Evolutionary conservation across 2,329 filamentous ascomycete species (phyloP).

Genomic region (Apiospora rasikravindrae): DNA sequence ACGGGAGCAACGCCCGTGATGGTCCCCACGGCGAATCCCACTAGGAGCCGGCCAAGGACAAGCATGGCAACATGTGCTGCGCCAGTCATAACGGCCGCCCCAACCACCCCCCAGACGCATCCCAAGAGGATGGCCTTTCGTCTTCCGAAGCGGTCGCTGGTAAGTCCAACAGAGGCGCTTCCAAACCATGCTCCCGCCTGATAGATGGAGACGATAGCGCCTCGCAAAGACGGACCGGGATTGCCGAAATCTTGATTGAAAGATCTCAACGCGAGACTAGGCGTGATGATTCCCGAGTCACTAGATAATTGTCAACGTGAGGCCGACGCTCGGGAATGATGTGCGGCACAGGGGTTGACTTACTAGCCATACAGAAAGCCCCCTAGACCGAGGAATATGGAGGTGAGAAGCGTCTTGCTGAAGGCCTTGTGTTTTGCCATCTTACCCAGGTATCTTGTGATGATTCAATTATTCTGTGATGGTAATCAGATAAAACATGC

Average conservation of each 20-base stretch:
- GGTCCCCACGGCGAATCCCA: constrained; percentile 47
- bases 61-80: constrained; percentile 48
- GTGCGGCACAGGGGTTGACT: not conserved
- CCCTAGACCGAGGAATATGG: constrained; percentile 46
- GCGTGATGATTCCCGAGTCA: constrained; percentile 49
- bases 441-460: not conserved
- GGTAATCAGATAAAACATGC: not conserved
- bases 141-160: constrained; percentile 43
- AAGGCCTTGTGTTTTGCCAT: constrained; percentile 24
- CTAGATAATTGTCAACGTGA: constrained; percentile 26
- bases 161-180: constrained; percentile 46
- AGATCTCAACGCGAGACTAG: constrained; percentile 43
- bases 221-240: constrained; percentile 41
- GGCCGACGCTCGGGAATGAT: not conserved
- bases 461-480: not conserved
- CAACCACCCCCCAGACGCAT: constrained; percentile 45
- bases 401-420: constrained; percentile 46
- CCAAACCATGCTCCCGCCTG: constrained; percentile 48
- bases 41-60: constrained; percentile 44
- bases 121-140: constrained; percentile 47
- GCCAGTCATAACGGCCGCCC: constrained; percentile 46
- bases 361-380: constrained; percentile 46
- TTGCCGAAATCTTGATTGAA: constrained; percentile 43
- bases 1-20: constrained; percentile 48
- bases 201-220: constrained; percentile 47